A percentile compares a stretch with the other conserved stretches of the same genome.
phyloP scores from a whole-genome alignment of 331 rosid genomes.

The Erythrophleum ivorense region DNA sequence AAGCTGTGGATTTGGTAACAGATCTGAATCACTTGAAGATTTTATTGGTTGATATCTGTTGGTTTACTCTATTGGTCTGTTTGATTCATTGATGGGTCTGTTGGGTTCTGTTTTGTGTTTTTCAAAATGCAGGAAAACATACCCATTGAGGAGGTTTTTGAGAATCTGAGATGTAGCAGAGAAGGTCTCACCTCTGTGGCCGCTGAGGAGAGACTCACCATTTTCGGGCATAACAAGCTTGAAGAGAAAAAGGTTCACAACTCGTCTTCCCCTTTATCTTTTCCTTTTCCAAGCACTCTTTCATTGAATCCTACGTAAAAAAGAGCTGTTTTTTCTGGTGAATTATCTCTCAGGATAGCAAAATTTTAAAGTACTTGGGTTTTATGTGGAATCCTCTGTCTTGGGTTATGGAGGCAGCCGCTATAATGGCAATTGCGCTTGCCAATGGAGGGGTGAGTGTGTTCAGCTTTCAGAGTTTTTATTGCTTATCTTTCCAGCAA shows the following conservation, averaged over 20 bases:
- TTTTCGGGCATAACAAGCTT: constrained; percentile 77
- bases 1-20: constrained; percentile 79
- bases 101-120: background rate
- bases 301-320: background rate
- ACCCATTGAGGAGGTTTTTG: constrained; percentile 76
- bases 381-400: constrained; percentile 42
- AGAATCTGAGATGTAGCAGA: constrained; percentile 75
- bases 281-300: background rate
- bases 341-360: constrained; percentile 62
- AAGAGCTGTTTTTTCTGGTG: background rate
- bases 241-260: constrained; percentile 63
- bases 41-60: constrained; percentile 13
- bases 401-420: constrained; percentile 41
- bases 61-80: background rate
- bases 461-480: background rate
- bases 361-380: constrained; percentile 69
- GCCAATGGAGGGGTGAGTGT: constrained; percentile 44
- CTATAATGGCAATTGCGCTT: constrained; percentile 39
- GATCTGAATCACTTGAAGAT: constrained; percentile 50
- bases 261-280: background rate
- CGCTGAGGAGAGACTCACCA: constrained; percentile 68
- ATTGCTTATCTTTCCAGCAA: background rate
- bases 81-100: constrained; percentile 32
- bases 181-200: constrained; percentile 68
- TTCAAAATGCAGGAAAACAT: constrained; percentile 61